These are phyloP conservation scores for Coemansia sp. DNA, from an alignment of 192 early-diverging fungal species.

Conservation along the genomic window DNA sequence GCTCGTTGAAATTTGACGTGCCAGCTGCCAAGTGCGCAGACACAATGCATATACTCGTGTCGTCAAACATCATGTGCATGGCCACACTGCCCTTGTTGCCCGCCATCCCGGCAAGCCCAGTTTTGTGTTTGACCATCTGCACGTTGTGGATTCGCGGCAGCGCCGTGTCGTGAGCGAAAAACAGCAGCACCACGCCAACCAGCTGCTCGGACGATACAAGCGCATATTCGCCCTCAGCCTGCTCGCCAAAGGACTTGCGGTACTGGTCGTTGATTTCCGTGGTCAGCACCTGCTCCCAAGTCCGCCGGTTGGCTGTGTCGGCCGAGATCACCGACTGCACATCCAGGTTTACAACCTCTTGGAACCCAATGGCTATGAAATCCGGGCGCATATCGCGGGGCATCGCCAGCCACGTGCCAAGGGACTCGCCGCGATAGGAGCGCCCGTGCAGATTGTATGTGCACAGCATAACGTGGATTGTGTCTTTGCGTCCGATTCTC, in stretches of 20 bases:
- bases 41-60: conserved; percentile 87
- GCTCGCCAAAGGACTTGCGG: conserved; percentile 13
- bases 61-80: conserved; percentile 79
- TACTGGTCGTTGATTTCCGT: conserved; percentile 37
- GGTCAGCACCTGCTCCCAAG: conserved; percentile 37
- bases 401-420: conserved; percentile 50
- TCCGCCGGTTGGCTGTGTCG: conserved; percentile 59
- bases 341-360: conserved; percentile 95
- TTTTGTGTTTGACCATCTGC: conserved; percentile 85
- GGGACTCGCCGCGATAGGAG: conserved; percentile 58
- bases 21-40: conserved; percentile 95
- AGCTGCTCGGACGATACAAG: conserved; percentile 83
- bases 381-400: conserved; percentile 60
- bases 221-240: conserved; percentile 61
- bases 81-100: conserved; percentile 99
- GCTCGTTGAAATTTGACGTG: conserved; percentile 65
- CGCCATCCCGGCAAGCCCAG: conserved; percentile 91
- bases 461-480: conserved; percentile 73
- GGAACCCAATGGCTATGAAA: conserved; percentile 84
- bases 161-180: conserved; percentile 75
- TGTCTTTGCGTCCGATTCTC: conserved; percentile 30
- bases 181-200: conserved; percentile 85
- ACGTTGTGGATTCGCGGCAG: conserved; percentile 75
- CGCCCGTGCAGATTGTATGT: conserved; percentile 94
- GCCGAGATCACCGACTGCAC: conserved; percentile 65